Conservation (phyloP, 352 stramenopile genomes). For the Globisporangium ultimum region DNA sequence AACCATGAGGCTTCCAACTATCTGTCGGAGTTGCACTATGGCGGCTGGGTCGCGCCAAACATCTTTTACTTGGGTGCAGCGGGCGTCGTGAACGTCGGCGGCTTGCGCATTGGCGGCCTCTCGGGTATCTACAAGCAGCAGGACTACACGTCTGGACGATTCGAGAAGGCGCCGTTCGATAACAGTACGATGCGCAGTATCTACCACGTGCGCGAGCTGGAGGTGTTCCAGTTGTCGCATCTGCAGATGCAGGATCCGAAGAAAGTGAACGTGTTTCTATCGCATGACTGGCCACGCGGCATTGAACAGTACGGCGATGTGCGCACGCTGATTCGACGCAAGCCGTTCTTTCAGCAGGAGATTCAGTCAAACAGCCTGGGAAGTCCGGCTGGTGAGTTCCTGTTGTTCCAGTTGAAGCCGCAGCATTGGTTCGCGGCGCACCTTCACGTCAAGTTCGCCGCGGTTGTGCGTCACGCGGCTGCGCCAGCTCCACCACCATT, state of each 20-base stretch:
- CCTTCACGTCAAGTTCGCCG: conserved; percentile 98
- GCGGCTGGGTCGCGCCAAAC: conserved; percentile 93
- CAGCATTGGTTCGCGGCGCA: conserved; percentile 97
- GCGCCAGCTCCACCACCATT: not conserved
- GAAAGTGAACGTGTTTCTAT: conserved; percentile 92
- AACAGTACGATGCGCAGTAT: conserved; percentile 88
- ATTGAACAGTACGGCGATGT: conserved; percentile 95
- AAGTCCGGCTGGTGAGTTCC: conserved; percentile 88
- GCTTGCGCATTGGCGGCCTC: conserved; percentile 90
- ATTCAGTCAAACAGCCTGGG: conserved; percentile 92
- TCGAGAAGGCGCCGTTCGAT: conserved; percentile 37
- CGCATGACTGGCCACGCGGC: conserved; percentile 98
- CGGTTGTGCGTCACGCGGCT: conserved; percentile 84
- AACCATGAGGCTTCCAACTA: conserved; percentile 97
- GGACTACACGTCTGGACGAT: conserved; percentile 39
- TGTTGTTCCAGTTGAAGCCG: conserved; percentile 92
- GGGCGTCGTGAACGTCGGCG: conserved; percentile 75
- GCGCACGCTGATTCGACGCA: conserved; percentile 85
- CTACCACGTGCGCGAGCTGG: conserved; percentile 94
- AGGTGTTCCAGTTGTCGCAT: conserved; percentile 92
- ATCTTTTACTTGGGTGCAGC: conserved; percentile 95
- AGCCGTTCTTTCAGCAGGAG: conserved; percentile 95
- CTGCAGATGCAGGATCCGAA: conserved; percentile 40
- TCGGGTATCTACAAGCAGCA: conserved; percentile 92
- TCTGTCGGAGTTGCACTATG: conserved; percentile 92